Evolutionary conservation across 352 stramenopile species (phyloP), one percentile per base, ranked within the genome.

Genomic region (Phytophthora colocasiae): DNA sequence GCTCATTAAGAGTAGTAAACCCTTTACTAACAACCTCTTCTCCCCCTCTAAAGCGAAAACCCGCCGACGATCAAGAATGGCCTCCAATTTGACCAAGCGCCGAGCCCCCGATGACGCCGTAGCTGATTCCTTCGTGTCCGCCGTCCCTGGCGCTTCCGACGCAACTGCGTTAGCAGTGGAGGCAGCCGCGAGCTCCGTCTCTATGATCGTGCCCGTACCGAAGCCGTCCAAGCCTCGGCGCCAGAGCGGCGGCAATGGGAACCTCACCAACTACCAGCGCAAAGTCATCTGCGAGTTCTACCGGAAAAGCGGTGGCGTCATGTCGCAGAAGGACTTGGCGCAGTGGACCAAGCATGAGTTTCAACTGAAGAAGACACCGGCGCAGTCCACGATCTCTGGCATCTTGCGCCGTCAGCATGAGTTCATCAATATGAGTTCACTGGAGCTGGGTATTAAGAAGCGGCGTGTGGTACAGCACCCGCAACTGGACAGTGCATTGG

Each of bases 321-420:
- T 95, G 83, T 92, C 83, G 41, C 87, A 95, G 62, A 95, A 95
- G 66, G 87, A 95, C 69, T 57, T 95, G 56, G 85, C 85, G 41
- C 85, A 92, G 58, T 95, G 87, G 87, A 91, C 87, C 56, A 92
- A 93, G 69, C 85, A 93, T 71, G 87, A 95, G 73, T 95, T 95
- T 58, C 73, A 79, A 38, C 71, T 95, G 14, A 87, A 90, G 58
- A 92, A 92, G 65, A 91, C 85, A 48, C 87, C 87, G 1, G 86
- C 87, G 53, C 87, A 95, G 71, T 92, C 85, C 0, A 95, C 87
- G 24, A 95, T 95, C 61, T 92, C 81, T 22, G 86, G 86, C 26
- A 95, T 95, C 64, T 55, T 95, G 36, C 77, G 83, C 0, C 81
- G 86, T 50, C 83, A 93, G 71, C 87, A 95, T 56, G 82, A 93